These are phyloP conservation scores for Sordaria brevicollis DNA, from an alignment of 495 filamentous ascomycete genomes.

Conservation along the genomic window DNA sequence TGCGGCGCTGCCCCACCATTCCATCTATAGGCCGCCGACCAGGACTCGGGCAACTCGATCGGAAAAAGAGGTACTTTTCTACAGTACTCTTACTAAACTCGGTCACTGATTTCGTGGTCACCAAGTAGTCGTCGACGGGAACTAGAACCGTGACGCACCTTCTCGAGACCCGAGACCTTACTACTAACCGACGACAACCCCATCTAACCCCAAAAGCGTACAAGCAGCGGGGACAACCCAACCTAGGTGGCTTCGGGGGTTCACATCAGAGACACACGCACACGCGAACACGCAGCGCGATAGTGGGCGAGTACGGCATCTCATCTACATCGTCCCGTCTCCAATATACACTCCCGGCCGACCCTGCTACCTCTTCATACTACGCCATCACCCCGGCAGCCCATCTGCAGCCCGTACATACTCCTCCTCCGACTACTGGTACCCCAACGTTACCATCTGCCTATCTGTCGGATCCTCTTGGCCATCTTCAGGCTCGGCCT, in stretches of 20 bases:
- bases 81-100: neutral
- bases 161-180: neutral
- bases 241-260: neutral
- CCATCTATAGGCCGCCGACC: neutral
- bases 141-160: neutral
- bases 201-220: neutral
- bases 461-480: neutral
- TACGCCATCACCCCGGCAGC: neutral
- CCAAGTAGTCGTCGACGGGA: neutral
- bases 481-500: neutral
- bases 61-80: neutral
- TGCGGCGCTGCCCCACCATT: constrained; percentile 8
- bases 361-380: no score
- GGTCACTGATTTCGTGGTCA: neutral
- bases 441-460: neutral
- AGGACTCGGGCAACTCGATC: no score
- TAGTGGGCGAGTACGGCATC: neutral
- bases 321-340: neutral
- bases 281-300: neutral
- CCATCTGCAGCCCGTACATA: neutral
- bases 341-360: neutral
- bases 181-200: neutral
- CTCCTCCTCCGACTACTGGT: neutral
- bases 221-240: neutral
- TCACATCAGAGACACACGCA: neutral